A percentile compares a stretch with the other conserved stretches of the same genome.
Evolutionary conservation across 73 alveolate genomes (phyloP).

Genomic region (Paramecium pentaurelia): DNA sequence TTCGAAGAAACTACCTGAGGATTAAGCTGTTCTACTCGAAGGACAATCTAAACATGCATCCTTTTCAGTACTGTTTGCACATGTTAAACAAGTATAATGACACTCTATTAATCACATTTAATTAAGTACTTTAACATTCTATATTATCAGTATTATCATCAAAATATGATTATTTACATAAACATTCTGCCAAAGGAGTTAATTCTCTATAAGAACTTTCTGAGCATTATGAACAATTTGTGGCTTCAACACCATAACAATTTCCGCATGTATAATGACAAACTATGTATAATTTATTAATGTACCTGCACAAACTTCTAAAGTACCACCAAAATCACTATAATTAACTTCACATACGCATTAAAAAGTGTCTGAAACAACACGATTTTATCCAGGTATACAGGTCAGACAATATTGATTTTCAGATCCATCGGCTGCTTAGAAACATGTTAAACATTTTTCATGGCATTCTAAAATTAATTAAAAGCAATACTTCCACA

Average conservation of each 20-base stretch:
- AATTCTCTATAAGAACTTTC: background rate
- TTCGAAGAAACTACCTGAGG: too few relatives aligned
- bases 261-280: background rate
- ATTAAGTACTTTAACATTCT: background rate
- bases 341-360: background rate
- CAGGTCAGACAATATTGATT: background rate
- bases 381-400: background rate
- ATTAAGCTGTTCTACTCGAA: too few relatives aligned
- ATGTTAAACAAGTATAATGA: too few relatives aligned
- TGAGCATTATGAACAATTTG: background rate
- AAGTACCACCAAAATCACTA: background rate
- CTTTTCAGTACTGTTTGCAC: too few relatives aligned
- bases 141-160: background rate
- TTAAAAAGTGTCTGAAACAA: background rate
- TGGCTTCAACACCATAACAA: background rate
- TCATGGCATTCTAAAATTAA: background rate
- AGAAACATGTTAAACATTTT: background rate
- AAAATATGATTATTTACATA: background rate
- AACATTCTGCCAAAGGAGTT: background rate
- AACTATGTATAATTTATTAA: background rate
- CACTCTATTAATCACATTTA: too few relatives aligned
- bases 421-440: background rate
- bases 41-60: too few relatives aligned
- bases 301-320: background rate
- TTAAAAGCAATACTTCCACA: background rate